phyloP scores from a whole-genome alignment of 2,329 filamentous ascomycete species.

The Hortaea sp. region DNA sequence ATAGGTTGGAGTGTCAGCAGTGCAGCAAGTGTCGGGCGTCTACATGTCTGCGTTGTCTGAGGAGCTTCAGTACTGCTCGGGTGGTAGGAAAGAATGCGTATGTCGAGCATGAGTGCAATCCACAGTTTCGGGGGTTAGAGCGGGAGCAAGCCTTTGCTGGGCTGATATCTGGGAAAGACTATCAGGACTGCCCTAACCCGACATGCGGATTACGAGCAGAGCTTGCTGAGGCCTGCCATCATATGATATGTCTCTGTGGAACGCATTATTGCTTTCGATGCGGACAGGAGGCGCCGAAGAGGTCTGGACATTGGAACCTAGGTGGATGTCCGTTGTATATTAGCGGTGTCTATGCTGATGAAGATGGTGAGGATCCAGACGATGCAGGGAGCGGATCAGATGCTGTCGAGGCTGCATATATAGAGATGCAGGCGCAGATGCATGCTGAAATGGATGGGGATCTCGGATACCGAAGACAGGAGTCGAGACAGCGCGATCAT shows the following conservation, averaged over 20 bases:
- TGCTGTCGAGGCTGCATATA: too few relatives aligned
- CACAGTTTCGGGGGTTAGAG: too few relatives aligned
- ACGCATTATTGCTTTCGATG: slow-evolving; percentile 9
- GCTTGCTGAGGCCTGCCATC: slow-evolving; percentile 10
- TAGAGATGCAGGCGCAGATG: too few relatives aligned
- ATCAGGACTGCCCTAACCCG: slow-evolving; percentile 9
- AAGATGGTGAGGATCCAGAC: background rate
- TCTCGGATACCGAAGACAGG: too few relatives aligned
- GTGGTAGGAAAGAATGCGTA: background rate
- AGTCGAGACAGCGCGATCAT: too few relatives aligned
- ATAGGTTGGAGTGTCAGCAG: background rate
- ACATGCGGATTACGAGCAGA: slow-evolving; percentile 4
- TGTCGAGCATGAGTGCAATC: slow-evolving; percentile 8
- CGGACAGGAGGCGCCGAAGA: slow-evolving; percentile 2
- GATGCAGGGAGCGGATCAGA: too few relatives aligned
- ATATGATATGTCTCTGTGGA: slow-evolving; percentile 10
- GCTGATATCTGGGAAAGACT: slow-evolving; percentile 8
- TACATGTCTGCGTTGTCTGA: slow-evolving; percentile 2
- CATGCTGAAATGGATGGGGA: too few relatives aligned
- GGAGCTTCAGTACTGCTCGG: background rate
- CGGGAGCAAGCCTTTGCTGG: slow-evolving; percentile 7
- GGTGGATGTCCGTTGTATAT: background rate
- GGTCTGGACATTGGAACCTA: background rate
- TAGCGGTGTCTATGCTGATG: background rate
- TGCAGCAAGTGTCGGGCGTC: slow-evolving; percentile 2